phyloP scores from a whole-genome alignment of 257 asterid species.

The Ballota nigra region DNA sequence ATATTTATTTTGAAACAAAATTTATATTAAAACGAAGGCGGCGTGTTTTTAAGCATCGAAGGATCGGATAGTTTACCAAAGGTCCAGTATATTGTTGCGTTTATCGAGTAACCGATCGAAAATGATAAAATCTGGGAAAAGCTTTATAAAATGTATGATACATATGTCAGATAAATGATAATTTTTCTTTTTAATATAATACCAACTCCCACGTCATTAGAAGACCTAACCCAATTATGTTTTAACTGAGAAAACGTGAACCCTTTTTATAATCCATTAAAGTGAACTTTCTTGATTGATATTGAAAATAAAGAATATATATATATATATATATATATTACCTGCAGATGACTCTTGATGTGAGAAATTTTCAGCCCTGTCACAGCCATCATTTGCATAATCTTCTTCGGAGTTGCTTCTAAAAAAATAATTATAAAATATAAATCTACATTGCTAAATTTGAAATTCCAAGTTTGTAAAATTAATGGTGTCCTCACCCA shows the following conservation, averaged over 20 bases:
- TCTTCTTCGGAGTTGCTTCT: slow-evolving; percentile 63
- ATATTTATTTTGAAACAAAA: too few relatives aligned
- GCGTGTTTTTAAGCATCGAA: too few relatives aligned
- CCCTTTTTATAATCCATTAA: not conserved
- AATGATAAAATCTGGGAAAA: too few relatives aligned
- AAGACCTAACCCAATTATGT: not conserved
- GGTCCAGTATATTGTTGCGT: too few relatives aligned
- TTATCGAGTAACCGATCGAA: too few relatives aligned
- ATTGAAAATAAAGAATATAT: not conserved
- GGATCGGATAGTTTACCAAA: too few relatives aligned
- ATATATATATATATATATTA: not conserved
- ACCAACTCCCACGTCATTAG: too few relatives aligned
- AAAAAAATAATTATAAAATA: not conserved
- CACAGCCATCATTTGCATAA: slow-evolving; percentile 47
- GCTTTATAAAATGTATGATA: too few relatives aligned
- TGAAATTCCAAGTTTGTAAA: not conserved
- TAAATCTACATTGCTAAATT: not conserved
- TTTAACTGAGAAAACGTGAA: not conserved
- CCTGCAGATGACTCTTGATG: slow-evolving; percentile 64
- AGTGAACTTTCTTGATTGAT: not conserved
- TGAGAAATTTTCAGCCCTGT: slow-evolving; percentile 54
- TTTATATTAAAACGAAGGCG: too few relatives aligned
- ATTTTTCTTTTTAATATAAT: too few relatives aligned
- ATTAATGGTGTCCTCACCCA: too few relatives aligned
- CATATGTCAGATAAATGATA: too few relatives aligned